phyloP scores from a whole-genome alignment of 2,329 filamentous ascomycete genomes.

The Aspergillus tubingensis region DNA sequence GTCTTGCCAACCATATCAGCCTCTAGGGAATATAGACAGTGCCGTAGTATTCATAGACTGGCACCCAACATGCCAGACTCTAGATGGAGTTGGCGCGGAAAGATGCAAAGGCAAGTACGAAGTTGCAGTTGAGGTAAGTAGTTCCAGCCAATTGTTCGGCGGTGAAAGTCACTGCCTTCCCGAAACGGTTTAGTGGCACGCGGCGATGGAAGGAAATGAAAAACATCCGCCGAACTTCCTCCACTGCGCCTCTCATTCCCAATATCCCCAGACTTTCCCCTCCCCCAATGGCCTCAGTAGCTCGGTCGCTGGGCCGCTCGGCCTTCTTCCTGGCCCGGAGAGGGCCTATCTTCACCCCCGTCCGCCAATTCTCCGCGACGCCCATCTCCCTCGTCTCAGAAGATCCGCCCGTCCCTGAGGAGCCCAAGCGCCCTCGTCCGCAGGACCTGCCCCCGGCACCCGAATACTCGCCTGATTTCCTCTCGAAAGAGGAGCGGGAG shows the following conservation, averaged over 20 bases:
- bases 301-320: conserved; percentile 42
- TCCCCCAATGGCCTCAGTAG: conserved; percentile 42
- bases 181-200: conserved; percentile 26
- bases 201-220: conserved; percentile 13
- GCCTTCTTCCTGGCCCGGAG: conserved; percentile 36
- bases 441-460: conserved; percentile 33
- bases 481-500: conserved; percentile 36
- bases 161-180: conserved; percentile 4
- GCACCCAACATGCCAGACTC: not conserved
- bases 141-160: not conserved
- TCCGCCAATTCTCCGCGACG: conserved; percentile 39
- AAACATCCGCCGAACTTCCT: conserved; percentile 23
- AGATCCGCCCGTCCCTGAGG: conserved; percentile 35
- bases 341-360: conserved; percentile 26
- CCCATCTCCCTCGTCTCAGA: conserved; percentile 35
- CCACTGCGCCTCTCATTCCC: conserved; percentile 14
- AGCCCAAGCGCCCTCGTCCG: conserved; percentile 30
- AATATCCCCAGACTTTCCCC: conserved; percentile 15
- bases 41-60: not conserved
- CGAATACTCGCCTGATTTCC: conserved; percentile 40
- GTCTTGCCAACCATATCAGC: no score
- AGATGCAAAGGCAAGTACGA: no score
- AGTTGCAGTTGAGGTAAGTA: no score
- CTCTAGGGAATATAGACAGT: no score
- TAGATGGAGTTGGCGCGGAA: not conserved